Base-by-base conservation (phyloP, 2,329 filamentous ascomycete genomes). In the Dothideomycetidae sp. region DNA sequence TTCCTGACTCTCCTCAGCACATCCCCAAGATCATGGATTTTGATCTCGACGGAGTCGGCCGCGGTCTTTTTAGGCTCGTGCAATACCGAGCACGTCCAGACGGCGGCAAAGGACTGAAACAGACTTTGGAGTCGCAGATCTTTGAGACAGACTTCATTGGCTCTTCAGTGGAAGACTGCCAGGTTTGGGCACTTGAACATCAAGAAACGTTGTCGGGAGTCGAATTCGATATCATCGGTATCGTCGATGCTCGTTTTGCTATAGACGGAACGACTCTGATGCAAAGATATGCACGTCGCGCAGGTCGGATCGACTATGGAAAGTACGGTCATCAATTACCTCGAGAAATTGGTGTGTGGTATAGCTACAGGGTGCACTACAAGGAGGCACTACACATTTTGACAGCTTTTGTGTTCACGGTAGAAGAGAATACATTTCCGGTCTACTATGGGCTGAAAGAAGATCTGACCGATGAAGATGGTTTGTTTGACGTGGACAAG, bases 101-200 rank as follows among this genome's bases (percentile, higher is more conserved):
- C n/a, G n/a, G n/a, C n/a, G n/a, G n/a, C n/a, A n/a, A n/a, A n/a
- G n/a, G n/a, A n/a, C n/a, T n/a, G n/a, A n/a, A n/a, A n/a, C n/a
- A n/a, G n/a, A n/a, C n/a, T n/a, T n/a, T n/a, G n/a, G 21, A 26
- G 7, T 26, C 21, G 26, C 18, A 36, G 13, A 10, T 15, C 3
- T 36, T 36, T 36, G 33, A 36, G 21, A 36, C 33, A n/a, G 21
- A 29, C 5, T 36, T 36, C 14, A 29, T 36, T 29, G 33, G 33
- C 21, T 9, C 21, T 7, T 36, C 21, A 10, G 33, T 26, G 13
- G 11, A 29, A 14, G 21, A 36, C 10, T 36, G 33, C n/a, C 33
- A 29, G 14, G 17, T 26, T n/a, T 36, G 33, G 33, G 33, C 33
- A 15, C 33, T 36, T 15, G 33, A 36, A 14, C 26, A 29, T n/a